Conservation (phyloP, 495 filamentous ascomycete species). For the Penicillium roqueforti region DNA sequence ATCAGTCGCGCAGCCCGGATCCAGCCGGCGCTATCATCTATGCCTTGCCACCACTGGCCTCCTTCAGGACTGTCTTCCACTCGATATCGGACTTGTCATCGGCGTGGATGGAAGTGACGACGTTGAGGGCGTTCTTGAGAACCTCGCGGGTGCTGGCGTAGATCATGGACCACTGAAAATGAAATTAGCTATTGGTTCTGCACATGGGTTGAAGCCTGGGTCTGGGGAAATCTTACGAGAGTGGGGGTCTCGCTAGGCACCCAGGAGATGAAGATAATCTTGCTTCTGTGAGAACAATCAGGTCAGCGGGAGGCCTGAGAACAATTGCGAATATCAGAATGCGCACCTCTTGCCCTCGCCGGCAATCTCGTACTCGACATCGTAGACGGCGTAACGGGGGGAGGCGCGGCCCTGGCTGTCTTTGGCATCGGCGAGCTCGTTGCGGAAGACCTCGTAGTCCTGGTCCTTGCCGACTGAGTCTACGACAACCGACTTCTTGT, state of each 20-base stretch:
- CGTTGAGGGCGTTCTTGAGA: conserved; percentile 79
- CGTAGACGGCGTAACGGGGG: conserved; percentile 91
- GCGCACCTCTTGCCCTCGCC: conserved; percentile 79
- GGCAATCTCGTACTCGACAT: conserved; percentile 77
- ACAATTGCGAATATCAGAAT: background rate
- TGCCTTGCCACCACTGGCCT: conserved; percentile 73
- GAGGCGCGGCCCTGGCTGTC: conserved; percentile 60
- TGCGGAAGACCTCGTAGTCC: conserved; percentile 74
- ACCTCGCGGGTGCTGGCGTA: conserved; percentile 95
- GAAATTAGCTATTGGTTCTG: conserved; percentile 22
- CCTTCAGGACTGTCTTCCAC: conserved; percentile 69
- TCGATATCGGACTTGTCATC: conserved; percentile 90
- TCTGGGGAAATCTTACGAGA: conserved; percentile 57
- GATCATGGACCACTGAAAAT: conserved; percentile 65
- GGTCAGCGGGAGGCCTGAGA: conserved; percentile 12
- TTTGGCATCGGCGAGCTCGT: conserved; percentile 67
- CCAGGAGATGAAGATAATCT: conserved; percentile 96
- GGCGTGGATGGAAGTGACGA: conserved; percentile 83
- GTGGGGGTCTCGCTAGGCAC: conserved; percentile 78
- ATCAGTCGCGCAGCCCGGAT: conserved; percentile 34
- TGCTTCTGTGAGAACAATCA: conserved; percentile 57
- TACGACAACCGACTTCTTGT: conserved; percentile 85
- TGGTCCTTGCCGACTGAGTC: conserved; percentile 63
- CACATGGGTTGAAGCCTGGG: too few relatives aligned
- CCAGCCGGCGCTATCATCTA: conserved; percentile 39